Base-by-base conservation (phyloP, 2,329 filamentous ascomycete genomes). In the Colletotrichum sidae region DNA sequence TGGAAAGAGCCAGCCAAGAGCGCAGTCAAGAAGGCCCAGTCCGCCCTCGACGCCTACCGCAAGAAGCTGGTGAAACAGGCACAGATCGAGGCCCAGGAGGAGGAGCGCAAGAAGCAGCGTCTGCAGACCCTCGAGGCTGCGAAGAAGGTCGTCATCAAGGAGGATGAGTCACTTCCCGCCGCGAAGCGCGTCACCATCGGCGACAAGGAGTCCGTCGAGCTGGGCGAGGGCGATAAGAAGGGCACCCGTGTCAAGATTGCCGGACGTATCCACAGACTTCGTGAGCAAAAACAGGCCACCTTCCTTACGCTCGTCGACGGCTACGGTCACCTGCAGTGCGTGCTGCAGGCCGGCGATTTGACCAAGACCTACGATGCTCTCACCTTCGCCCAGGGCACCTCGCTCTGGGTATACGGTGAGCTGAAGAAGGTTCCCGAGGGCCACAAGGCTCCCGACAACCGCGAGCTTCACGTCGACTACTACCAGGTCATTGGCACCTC, bases 361-460 rank as follows among this genome's bases (percentile, higher is more conserved):
- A 91, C 93, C 70, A 94, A 93, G 84, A 95, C 92, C n/a, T 96
- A 96, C 82, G 93, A 97, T 74, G 92, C 93, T 68, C 83, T 97
- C 71, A 94, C 91, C 33, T 87, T 97, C 71, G 92, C 93, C 38
- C 89, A 91, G 68, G 94, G 95, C 80, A 96, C 93, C n/a, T 93
- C 93, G 55, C 88, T 97, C 74, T 89, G 90, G 72, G 88, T 97
- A 63, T 88, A 88, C 67, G 94, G 94, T 71, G 92, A 96, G 83
- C 89, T 97, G 85, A 89, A 88, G 75, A 86, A 92, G 73, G 91
- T 97, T 5, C 94, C 92, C 9, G 86, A 87, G 33, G 92, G 92
- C 60, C 88, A 91, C 68, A 88, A 90, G 65, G 94, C 94, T 1
- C 93, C 93, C 53, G 89, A 93, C 80, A 84, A 91, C 84, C 92